phyloP scores from a whole-genome alignment of 768 basidiomycete species.

The Kondoa subrosea region DNA sequence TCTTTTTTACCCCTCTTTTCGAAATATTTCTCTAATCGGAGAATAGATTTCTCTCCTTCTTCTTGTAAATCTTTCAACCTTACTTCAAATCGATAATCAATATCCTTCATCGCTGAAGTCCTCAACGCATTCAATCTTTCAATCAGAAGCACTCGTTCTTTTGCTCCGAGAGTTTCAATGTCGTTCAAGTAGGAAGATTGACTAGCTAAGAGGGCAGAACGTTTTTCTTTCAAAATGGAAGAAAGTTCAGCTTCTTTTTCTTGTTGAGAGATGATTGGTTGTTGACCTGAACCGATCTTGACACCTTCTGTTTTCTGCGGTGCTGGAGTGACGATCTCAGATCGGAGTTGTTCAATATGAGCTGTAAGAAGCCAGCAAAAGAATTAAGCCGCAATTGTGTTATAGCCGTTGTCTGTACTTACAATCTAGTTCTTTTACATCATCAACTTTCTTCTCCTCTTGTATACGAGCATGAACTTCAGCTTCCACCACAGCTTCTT shows the following conservation, averaged over 20 bases:
- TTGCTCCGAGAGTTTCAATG: constrained; percentile 22
- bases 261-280: constrained; percentile 11
- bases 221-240: constrained; percentile 20
- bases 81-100: constrained; percentile 22
- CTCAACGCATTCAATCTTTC: constrained; percentile 21
- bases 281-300: constrained; percentile 8
- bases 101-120: constrained; percentile 19
- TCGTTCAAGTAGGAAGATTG: constrained; percentile 24
- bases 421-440: constrained; percentile 9
- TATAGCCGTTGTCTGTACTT: neutral
- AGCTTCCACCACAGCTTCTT: constrained; percentile 22
- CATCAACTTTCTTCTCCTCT: constrained; percentile 15
- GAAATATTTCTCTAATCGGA: neutral
- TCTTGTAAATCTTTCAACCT: constrained; percentile 17
- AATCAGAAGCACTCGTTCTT: constrained; percentile 22
- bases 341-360: neutral
- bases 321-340: neutral
- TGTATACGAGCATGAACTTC: constrained; percentile 13
- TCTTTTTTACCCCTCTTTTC: constrained; percentile 2
- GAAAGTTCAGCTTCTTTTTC: constrained; percentile 18
- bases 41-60: neutral
- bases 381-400: neutral
- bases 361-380: neutral
- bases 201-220: constrained; percentile 21
- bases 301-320: constrained; percentile 4